Base-by-base conservation (phyloP, 495 filamentous ascomycete genomes). In the Physcia stellaris region DNA sequence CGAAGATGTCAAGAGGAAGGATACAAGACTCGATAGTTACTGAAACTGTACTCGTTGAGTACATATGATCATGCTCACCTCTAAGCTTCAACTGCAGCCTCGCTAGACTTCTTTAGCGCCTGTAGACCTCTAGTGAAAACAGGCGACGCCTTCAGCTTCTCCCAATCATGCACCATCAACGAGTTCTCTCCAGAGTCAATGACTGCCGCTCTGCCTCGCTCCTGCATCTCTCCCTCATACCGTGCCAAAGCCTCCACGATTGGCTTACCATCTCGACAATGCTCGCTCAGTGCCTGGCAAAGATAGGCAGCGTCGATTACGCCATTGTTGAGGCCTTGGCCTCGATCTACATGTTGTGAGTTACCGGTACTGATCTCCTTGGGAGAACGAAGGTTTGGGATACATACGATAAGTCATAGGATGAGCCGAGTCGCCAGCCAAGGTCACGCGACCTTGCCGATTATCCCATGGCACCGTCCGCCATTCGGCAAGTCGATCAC, bases 401-500 rank as follows among this genome's bases (percentile, higher is more conserved):
- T 4, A 33, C 47, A 36, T 36, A 50, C 47, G 43, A 50, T 39
- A 46, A 5, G 61, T 67, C 67, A 70, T 70, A 0, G 62, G 51
- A 55, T 70, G 67, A 4, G 64, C 67, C 0, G 67, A 66, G 48
- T 73, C 68, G 1, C 67, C 68, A 0, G 61, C 66, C 30, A 70
- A 46, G 2, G 64, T 68, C 2, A 70, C 59, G 1, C 49, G 47
- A 6, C 64, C 64, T 6, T 37, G 35, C 11, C 52, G 47, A 36
- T 56, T 61, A 37, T 69, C 61, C 61, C 61, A 67, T 12, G 41
- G 42, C 22, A 47, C 42, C 1, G 61, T 42, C 24, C 57, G 56
- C 64, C 63, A 69, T 18, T 59, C 53, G 3, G 42, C 44, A 11
- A 66, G 48, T 6, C 50, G 35, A 34, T 55, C 51, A 19, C 49